These are phyloP conservation scores for Aspergillus sp. DNA, from an alignment of 2,329 filamentous ascomycete species.

Conservation along the genomic window DNA sequence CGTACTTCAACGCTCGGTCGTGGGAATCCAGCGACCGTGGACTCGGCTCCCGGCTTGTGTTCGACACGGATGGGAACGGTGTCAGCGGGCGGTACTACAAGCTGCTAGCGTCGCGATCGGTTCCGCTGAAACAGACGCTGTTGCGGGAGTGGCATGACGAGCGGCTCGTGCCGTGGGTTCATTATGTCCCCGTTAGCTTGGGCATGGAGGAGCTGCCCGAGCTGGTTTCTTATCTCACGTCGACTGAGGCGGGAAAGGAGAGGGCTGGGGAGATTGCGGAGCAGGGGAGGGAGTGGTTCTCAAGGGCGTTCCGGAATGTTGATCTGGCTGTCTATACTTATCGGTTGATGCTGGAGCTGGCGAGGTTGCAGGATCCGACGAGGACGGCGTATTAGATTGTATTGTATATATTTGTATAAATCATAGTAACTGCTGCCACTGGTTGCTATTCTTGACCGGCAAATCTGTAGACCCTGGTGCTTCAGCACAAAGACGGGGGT, in stretches of 20 bases:
- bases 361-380: slow-evolving; percentile 9
- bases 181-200: slow-evolving; percentile 15
- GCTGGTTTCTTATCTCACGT: slow-evolving; percentile 11
- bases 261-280: slow-evolving; percentile 9
- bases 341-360: slow-evolving; percentile 11
- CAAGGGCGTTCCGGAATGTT: slow-evolving; percentile 7
- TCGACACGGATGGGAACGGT: slow-evolving; percentile 16
- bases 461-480: too few species aligned
- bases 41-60: slow-evolving; percentile 9
- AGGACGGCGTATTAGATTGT: too few species aligned
- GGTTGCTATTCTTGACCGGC: too few species aligned
- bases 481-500: too few species aligned
- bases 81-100: slow-evolving; percentile 16
- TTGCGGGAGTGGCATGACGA: slow-evolving; percentile 19
- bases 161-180: slow-evolving; percentile 13
- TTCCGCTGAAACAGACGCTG: slow-evolving; percentile 13
- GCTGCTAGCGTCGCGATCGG: slow-evolving; percentile 11
- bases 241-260: slow-evolving; percentile 6
- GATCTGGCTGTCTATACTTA: slow-evolving; percentile 12
- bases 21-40: slow-evolving; percentile 10
- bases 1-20: slow-evolving; percentile 6
- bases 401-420: too few species aligned
- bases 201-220: slow-evolving; percentile 14
- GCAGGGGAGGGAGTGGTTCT: slow-evolving; percentile 10
- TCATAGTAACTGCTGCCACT: too few species aligned